Conservation (phyloP, 2,329 filamentous ascomycete genomes). For the Aspergillus sp. region DNA sequence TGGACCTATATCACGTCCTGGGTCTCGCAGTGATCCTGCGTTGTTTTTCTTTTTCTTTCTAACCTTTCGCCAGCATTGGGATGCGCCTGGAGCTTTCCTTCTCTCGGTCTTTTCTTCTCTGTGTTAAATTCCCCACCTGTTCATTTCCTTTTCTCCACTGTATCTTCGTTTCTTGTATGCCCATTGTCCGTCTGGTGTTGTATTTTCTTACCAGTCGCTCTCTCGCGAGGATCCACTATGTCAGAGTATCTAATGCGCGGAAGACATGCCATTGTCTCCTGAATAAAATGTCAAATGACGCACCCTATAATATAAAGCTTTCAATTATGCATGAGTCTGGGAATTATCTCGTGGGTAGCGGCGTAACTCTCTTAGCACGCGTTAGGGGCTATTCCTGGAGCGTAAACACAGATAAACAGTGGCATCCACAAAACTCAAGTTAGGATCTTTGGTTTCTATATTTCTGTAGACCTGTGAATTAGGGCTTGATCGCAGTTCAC, state of each 20-base stretch:
- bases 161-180: constrained; percentile 4
- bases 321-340: no score
- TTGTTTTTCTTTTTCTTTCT: constrained; percentile 13
- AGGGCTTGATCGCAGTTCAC: no score
- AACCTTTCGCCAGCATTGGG: constrained; percentile 21
- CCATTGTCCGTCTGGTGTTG: constrained; percentile 1
- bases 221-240: not conserved
- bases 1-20: constrained; percentile 10
- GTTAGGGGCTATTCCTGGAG: no score
- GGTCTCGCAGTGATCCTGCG: constrained; percentile 9
- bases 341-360: no score
- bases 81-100: constrained; percentile 21
- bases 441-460: no score
- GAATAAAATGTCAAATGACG: no score
- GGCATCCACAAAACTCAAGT: no score
- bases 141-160: constrained; percentile 10
- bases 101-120: constrained; percentile 17
- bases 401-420: no score
- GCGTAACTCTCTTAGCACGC: no score
- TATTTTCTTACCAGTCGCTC: not conserved
- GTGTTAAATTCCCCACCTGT: constrained; percentile 18
- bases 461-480: no score
- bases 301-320: no score
- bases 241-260: not conserved
- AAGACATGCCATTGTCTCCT: not conserved